Base-by-base conservation (phyloP, 2,329 filamentous ascomycete genomes). In the Aspergillus brunneoviolaceus region DNA sequence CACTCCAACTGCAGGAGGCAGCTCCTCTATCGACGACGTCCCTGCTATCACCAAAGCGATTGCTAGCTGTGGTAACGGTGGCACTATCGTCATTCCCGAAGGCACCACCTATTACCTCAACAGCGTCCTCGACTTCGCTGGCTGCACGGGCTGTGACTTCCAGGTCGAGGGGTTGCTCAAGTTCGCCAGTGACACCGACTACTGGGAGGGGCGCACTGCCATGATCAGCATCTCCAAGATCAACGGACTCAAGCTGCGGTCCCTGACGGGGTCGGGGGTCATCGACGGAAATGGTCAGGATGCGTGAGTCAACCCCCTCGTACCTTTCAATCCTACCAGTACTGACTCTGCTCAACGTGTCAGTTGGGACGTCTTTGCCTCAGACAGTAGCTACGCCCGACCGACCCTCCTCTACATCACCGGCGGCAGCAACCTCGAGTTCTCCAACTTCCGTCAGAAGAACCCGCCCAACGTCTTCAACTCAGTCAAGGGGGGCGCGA, bases 271-370 rank as follows among this genome's bases (percentile, higher is more conserved):
- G 5, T 67, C 63, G 1, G 80, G 80, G 16, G 63, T 79, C 0
- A 79, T 82, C 49, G 80, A 82, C 63, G 80, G 79, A 2, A 81
- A 79, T 63, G 80, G 80, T 1, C 80, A 82, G 65, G 69, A 73
- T 35, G 72, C 77, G 55, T 72, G 67, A 23, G 63, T 39, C 2
- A 11, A 19, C 4, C 4, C 7, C 0, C n/a, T 11, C 21, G 42
- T 42, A 25, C 25, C 21, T 11, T 47, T n/a, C 1, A 51, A 45
- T 33, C 48, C 48, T 35, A 7, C 7, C 1, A 6, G 16, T 7
- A 29, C 14, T 35, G 33, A 35, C 33, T 35, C 33, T 35, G 14
- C 14, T 16, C 12, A 16, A 29, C 2, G 10, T 35, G 3, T 35
- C 11, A 49, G 74, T 59, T 75, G 69, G 60, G 79, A 82, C 48